Conservation (phyloP, 2,329 filamentous ascomycete species). For the Pleoardoris graminearum region DNA sequence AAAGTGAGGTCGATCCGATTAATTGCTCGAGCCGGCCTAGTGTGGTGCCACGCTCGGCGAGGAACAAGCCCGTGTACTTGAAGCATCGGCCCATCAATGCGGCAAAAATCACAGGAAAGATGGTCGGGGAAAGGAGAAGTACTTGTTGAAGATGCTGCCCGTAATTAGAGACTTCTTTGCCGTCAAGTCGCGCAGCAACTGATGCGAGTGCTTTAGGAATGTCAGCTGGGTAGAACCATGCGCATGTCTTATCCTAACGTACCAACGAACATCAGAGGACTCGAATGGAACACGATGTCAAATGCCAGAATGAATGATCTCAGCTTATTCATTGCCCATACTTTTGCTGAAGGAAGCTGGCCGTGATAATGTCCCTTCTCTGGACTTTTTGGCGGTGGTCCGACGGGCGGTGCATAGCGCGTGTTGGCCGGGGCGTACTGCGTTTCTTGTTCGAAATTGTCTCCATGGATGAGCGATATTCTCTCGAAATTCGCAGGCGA, state of each 20-base stretch:
- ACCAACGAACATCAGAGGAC: slow-evolving; percentile 35
- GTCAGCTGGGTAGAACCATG: neutral
- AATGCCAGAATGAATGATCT: slow-evolving; percentile 24
- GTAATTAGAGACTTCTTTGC: slow-evolving; percentile 18
- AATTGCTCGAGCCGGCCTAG: slow-evolving; percentile 37
- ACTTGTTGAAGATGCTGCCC: slow-evolving; percentile 20
- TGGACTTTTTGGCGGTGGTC: neutral
- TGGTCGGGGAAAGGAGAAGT: slow-evolving; percentile 31
- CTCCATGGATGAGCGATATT: neutral
- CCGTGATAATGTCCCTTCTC: slow-evolving; percentile 12
- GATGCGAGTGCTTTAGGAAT: slow-evolving; percentile 26
- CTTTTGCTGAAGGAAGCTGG: slow-evolving; percentile 21
- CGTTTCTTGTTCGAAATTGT: neutral
- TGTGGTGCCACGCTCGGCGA: slow-evolving; percentile 33
- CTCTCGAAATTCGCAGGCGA: neutral
- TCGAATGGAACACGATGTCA: slow-evolving; percentile 29
- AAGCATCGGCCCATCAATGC: slow-evolving; percentile 36
- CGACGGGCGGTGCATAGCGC: neutral
- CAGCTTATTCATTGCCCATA: slow-evolving; percentile 25
- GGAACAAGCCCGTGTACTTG: slow-evolving; percentile 29
- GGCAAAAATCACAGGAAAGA: slow-evolving; percentile 36
- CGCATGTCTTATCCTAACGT: neutral
- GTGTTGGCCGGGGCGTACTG: neutral
- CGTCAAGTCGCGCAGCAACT: slow-evolving; percentile 26
- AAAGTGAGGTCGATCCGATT: slow-evolving; percentile 34